Percentiles rank a stretch among this genome's conserved stretches.
phyloP scores from a whole-genome alignment of 2,329 filamentous ascomycete species.

The Alternaria burnsii region DNA sequence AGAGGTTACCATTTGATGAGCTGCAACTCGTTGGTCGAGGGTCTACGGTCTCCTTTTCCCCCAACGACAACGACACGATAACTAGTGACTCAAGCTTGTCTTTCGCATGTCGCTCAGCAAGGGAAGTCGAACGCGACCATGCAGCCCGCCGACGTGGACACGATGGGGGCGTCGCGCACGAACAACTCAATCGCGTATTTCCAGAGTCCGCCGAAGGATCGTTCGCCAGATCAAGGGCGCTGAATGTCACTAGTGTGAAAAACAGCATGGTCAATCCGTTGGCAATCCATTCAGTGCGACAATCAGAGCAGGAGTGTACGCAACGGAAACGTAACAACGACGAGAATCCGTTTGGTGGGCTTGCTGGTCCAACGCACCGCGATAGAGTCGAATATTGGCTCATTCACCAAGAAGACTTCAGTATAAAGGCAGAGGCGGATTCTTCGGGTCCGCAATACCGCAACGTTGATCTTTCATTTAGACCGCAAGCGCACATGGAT shows the following conservation, averaged over 20 bases:
- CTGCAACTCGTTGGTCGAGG: constrained; percentile 1
- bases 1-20: constrained; percentile 10
- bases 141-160: neutral
- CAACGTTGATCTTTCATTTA: neutral
- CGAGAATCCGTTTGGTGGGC: neutral
- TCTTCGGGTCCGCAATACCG: neutral
- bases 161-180: neutral
- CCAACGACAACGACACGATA: too few relatives aligned
- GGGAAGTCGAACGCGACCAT: neutral
- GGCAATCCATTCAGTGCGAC: neutral
- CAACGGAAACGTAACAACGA: neutral
- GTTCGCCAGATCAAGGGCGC: neutral
- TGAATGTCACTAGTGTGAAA: neutral
- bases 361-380: neutral
- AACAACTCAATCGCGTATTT: neutral
- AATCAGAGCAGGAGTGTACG: neutral
- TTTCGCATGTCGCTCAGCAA: constrained; percentile 3
- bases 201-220: neutral
- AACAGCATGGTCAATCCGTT: neutral
- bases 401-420: neutral
- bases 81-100: neutral
- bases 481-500: neutral
- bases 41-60: neutral
- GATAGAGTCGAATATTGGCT: neutral
- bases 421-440: neutral